phyloP scores from a whole-genome alignment of 169 alveolate genomes.

The Cryptosporidium felis region DNA sequence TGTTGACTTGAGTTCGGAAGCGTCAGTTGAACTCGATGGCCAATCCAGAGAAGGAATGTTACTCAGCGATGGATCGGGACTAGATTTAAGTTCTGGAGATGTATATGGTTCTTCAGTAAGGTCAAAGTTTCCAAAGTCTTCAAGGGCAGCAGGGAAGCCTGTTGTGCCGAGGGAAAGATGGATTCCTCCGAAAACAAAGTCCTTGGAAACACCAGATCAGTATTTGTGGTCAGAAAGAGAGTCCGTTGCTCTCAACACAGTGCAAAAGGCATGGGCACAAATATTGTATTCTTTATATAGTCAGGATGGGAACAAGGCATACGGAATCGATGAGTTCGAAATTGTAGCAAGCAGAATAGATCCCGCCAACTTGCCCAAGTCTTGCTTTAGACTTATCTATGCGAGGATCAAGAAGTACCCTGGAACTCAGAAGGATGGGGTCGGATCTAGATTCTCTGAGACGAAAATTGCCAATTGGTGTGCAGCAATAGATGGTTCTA shows the following conservation, averaged over 20 bases:
- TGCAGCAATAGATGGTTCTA: conserved; percentile 71
- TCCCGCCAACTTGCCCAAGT: conserved; percentile 25
- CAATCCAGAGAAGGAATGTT: not conserved
- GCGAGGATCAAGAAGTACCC: conserved; percentile 62
- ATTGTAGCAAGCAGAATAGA: conserved; percentile 47
- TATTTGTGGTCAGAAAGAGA: conserved; percentile 54
- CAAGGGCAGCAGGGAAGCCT: not conserved
- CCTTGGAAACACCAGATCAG: conserved; percentile 42
- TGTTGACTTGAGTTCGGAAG: not conserved
- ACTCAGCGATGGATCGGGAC: not conserved
- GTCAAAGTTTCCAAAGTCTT: not conserved
- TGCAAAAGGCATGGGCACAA: conserved; percentile 65
- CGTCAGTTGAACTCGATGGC: conserved; percentile 21
- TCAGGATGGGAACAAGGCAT: conserved; percentile 60
- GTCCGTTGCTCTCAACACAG: conserved; percentile 32
- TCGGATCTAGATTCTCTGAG: conserved; percentile 43
- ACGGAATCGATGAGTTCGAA: conserved; percentile 56
- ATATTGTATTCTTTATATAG: conserved; percentile 18
- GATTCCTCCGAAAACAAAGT: conserved; percentile 7
- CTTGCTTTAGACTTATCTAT: conserved; percentile 33
- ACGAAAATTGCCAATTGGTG: conserved; percentile 59
- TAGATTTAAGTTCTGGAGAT: not conserved
- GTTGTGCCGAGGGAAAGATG: conserved; percentile 51
- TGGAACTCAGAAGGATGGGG: conserved; percentile 57
- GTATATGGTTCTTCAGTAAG: not conserved